phyloP scores from a whole-genome alignment of 2,329 filamentous ascomycete species.

The Grosmannia clavigera region DNA sequence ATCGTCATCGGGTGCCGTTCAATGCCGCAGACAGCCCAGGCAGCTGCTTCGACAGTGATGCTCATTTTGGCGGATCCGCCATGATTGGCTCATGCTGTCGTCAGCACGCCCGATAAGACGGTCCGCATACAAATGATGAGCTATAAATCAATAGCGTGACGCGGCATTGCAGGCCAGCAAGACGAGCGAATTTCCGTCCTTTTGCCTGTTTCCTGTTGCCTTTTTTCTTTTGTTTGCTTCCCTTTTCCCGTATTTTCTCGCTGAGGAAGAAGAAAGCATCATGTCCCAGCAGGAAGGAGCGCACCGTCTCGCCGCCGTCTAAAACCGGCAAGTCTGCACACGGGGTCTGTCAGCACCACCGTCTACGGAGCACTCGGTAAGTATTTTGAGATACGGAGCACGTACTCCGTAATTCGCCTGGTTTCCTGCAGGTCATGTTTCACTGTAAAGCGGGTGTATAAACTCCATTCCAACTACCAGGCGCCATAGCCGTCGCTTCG shows the following conservation, averaged over 20 bases:
- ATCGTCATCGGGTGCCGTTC: too few species aligned
- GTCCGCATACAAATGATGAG: not conserved
- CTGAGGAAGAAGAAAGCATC: too few species aligned
- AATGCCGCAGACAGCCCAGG: too few species aligned
- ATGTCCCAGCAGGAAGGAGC: not conserved
- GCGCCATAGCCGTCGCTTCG: not conserved
- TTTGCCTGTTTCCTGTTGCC: too few species aligned
- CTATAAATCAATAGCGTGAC: not conserved
- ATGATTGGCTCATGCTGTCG: too few species aligned
- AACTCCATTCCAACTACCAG: not conserved
- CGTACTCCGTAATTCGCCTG: too few species aligned
- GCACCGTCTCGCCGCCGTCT: not conserved
- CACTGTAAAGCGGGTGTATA: not conserved
- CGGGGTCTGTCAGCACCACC: too few species aligned
- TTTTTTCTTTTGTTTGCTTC: not conserved
- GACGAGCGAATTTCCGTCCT: not conserved
- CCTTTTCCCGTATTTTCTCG: not conserved
- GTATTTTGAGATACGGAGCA: too few species aligned
- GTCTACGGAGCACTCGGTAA: too few species aligned
- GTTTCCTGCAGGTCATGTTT: not conserved
- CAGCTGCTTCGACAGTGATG: too few species aligned
- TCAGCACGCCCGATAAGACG: too few species aligned
- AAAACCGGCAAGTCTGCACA: not conserved
- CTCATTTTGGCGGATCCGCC: too few species aligned
- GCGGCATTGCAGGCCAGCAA: not conserved